A percentile compares a stretch with the other conserved stretches of the same genome.
phyloP scores from a whole-genome alignment of 768 basidiomycete genomes.

The Agaricus sinodeliciosus region DNA sequence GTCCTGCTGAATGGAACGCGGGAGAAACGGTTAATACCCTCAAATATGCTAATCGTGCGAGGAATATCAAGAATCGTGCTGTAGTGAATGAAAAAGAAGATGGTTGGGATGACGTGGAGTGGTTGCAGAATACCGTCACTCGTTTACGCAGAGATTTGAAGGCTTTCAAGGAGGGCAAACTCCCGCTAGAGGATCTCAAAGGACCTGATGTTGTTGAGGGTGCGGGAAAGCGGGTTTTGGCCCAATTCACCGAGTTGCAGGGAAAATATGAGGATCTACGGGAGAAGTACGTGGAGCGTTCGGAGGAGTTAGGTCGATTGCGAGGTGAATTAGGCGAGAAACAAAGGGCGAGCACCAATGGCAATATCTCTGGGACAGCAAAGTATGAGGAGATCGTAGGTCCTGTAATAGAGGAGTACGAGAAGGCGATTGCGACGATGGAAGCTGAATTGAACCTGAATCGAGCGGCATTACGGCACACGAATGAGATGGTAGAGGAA shows the following conservation, averaged over 20 bases:
- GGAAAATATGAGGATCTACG: conserved; percentile 81
- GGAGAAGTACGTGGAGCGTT: conserved; percentile 81
- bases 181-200: conserved; percentile 20
- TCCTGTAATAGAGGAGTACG: conserved; percentile 97
- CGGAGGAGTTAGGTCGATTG: conserved; percentile 78
- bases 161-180: conserved; percentile 62
- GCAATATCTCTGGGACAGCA: conserved; percentile 60
- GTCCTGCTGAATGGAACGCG: conserved; percentile 92
- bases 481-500: conserved; percentile 90
- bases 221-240: conserved; percentile 68
- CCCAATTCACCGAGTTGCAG: conserved; percentile 79
- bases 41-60: conserved; percentile 95
- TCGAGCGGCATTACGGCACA: conserved; percentile 78
- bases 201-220: conserved; percentile 43
- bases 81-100: conserved; percentile 92
- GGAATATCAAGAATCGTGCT: conserved; percentile 95
- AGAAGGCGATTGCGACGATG: conserved; percentile 92
- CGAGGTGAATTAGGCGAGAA: conserved; percentile 74
- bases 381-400: conserved; percentile 93
- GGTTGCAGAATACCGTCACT: conserved; percentile 82
- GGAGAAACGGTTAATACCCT: conserved; percentile 91
- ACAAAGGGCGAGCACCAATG: conserved; percentile 52
- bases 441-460: conserved; percentile 89
- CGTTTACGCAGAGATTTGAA: conserved; percentile 87
- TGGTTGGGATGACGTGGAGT: conserved; percentile 98